Conservation (phyloP, 345 rosid species). For the Lumnitzera littorea region DNA sequence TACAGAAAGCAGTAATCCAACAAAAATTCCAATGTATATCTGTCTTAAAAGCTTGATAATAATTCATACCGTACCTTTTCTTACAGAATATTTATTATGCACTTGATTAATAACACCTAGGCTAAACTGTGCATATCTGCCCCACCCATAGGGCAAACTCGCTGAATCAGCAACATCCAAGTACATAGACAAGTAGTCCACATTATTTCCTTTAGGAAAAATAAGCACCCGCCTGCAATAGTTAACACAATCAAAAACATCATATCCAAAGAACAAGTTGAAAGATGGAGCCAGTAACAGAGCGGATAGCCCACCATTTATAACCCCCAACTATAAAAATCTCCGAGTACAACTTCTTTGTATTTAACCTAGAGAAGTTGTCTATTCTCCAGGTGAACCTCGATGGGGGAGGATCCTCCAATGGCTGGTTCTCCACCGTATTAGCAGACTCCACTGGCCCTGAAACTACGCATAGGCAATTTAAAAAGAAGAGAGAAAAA, state of each 20-base stretch:
- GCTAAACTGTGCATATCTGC: conserved; percentile 88
- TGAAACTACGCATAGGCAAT: conserved; percentile 19
- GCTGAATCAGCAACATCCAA: conserved; percentile 89
- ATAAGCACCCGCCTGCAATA: conserved; percentile 73
- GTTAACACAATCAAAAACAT: conserved; percentile 12
- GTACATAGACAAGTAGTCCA: conserved; percentile 90
- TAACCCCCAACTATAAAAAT: conserved; percentile 70
- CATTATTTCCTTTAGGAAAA: conserved; percentile 89
- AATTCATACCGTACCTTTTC: conserved; percentile 51
- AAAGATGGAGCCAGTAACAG: neutral
- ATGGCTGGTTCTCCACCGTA: conserved; percentile 62
- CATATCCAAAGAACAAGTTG: conserved; percentile 2
- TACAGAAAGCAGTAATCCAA: neutral
- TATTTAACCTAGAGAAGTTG: conserved; percentile 65
- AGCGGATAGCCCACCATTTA: conserved; percentile 54
- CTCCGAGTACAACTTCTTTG: conserved; percentile 74
- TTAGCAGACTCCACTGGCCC: conserved; percentile 47
- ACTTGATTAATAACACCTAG: conserved; percentile 80
- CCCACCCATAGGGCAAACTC: conserved; percentile 85
- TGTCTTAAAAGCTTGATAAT: neutral
- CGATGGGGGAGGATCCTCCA: conserved; percentile 74
- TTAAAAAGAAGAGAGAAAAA: neutral
- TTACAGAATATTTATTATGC: conserved; percentile 57
- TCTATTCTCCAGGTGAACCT: conserved; percentile 82
- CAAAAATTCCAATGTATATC: neutral